Base-by-base conservation (phyloP, 768 basidiomycete genomes). In the Rhizopogon roseolus region DNA sequence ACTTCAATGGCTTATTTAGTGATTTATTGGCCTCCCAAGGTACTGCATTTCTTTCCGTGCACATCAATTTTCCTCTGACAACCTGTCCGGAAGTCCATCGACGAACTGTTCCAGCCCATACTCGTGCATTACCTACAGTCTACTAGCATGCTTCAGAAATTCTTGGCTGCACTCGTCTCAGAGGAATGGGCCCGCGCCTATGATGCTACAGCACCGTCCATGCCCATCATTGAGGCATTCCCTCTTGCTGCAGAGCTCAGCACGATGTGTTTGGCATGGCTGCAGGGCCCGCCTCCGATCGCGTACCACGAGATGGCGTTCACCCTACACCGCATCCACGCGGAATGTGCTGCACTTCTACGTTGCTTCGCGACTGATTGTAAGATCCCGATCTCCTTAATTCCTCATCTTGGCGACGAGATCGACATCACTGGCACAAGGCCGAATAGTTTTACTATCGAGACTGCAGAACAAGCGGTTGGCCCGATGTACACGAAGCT, bases 271-370 rank as follows among this genome's bases (percentile, higher is more conserved):
- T 75, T 93, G 29, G 63, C 72, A 10, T 86, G 85, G 76, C 80
- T 98, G 37, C 93, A 93, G 70, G 79, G 75, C 28, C 74, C 80
- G 0, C 80, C 88, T 5, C 93, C 93, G 3, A 69, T 82, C 1
- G 86, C 88, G 1, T 97, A 97, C 66, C 86, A 92, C 72, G 96
- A 99, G 72, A 93, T 95, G 88, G 81, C 85, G 2, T 81, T 85
- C 60, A 79, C 86, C 19, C 83, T 97, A 13, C 78, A 79, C 46
- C 87, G 90, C 22, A 88, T 98, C 40, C 85, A 90, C 54, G 67
- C 75, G 5, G 93, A 97, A 56, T 94, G 90, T 60, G 78, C 80
- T 62, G 77, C 82, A 4, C 81, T 98, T 28, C 79, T 97, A n/a
- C 83, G 84, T 53, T 81, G 87, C 29, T 97, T 98, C 71, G 76